phyloP scores from a whole-genome alignment of 2,329 filamentous ascomycete species.

The Pestalotiopsis sp. region DNA sequence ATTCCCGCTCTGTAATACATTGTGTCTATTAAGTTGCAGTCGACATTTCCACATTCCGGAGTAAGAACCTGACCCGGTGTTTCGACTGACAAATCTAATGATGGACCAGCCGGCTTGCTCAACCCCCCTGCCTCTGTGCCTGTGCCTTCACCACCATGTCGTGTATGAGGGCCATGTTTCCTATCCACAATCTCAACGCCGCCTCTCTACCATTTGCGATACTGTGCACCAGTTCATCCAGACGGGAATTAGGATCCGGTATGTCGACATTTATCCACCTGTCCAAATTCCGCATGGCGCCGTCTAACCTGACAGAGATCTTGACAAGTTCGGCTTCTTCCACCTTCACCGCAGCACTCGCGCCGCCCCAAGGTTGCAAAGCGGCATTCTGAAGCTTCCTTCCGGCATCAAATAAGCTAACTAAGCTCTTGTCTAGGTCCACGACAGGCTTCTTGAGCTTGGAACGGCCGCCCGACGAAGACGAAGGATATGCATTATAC shows the following conservation, averaged over 20 bases:
- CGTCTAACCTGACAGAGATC: neutral
- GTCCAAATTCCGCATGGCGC: neutral
- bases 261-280: neutral
- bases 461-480: no score
- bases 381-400: neutral
- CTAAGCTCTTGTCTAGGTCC: neutral
- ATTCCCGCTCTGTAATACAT: neutral
- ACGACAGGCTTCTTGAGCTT: neutral
- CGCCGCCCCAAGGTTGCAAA: neutral
- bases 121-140: neutral
- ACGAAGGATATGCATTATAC: no score
- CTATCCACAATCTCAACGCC: neutral
- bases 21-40: neutral
- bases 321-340: slow-evolving; percentile 2
- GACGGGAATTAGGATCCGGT: neutral
- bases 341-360: neutral
- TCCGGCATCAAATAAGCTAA: neutral
- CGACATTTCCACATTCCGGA: neutral
- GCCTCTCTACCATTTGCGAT: neutral
- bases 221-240: neutral
- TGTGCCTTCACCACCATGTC: neutral
- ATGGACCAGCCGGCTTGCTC: neutral
- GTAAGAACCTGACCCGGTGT: neutral
- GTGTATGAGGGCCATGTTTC: neutral
- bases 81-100: neutral